Evolutionary conservation across 2,329 filamentous ascomycete species (phyloP), one percentile per base, ranked within the genome.

Genomic region (Claviceps monticola): DNA sequence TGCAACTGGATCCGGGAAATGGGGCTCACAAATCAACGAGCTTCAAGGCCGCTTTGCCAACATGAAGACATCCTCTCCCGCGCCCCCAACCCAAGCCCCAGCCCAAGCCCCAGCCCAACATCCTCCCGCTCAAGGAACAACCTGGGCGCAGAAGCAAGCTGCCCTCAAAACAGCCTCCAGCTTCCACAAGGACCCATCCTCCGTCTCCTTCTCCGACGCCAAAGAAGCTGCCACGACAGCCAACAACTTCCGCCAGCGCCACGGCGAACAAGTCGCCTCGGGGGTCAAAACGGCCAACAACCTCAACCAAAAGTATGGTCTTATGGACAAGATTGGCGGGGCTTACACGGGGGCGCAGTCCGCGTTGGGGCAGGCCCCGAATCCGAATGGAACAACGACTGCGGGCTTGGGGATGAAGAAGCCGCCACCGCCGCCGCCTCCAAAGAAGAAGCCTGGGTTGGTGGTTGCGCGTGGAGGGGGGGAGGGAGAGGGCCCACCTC

Each of bases 201-300:
- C 76, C 1, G 78, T 84, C 2, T 81, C 79, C 0, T 56, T 82
- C 2, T 67, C 77, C 4, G 80, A 86, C 59, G 72, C 77, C 8
- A 73, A 71, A 53, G 67, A 72, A 41, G 77, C 80, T 14, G 82
- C 78, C 1, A 71, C 73, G 29, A 84, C 80, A 39, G 76, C 77
- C 41, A 82, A 80, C 56, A 83, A 84, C 60, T 86, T 88, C 64
- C 80, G 82, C 14, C 79, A 86, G 61, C 70, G 82, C 29, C 83
- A 88, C 59, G 79, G 82, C 3, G 83, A 83, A 17, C 80, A 86
- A 62, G 77, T 86, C 5, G 75, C 78, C 1, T 68, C 76, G 5
- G 83, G 83, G 0, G 72, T 75, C 59, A 70, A 73, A 59, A 74
- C 72, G 19, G 80, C 81, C 4, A 78, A 75, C 54, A 70, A 68